phyloP scores from a whole-genome alignment of 148 eudicot species.

The Amaranthus palmeri region DNA sequence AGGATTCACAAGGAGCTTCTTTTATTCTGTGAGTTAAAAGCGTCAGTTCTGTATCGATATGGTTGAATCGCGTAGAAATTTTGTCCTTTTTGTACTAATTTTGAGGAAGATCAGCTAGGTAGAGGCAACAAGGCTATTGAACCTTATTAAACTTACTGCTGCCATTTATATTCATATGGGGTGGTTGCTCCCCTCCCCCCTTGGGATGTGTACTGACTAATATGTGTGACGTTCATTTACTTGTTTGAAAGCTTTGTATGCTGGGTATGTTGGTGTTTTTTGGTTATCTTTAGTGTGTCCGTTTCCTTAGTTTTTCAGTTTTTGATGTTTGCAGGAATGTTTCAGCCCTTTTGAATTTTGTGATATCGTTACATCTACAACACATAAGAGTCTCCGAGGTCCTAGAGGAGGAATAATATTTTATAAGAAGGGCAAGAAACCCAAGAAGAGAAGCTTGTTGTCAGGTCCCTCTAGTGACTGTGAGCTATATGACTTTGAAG shows the following conservation, averaged over 20 bases:
- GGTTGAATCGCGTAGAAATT: too few species aligned
- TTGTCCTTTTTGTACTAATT: too few species aligned
- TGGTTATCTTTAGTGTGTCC: too few species aligned
- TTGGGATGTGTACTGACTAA: neutral
- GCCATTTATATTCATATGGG: too few species aligned
- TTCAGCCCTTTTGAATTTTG: conserved; percentile 82
- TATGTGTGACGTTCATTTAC: neutral
- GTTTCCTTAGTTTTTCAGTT: neutral
- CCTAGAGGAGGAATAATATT: conserved; percentile 97
- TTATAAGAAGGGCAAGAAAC: conserved; percentile 77
- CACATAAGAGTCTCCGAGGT: conserved; percentile 95
- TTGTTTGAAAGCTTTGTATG: neutral
- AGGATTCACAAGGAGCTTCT: too few species aligned
- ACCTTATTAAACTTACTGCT: too few species aligned
- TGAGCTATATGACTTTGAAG: conserved; percentile 86
- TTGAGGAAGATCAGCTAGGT: too few species aligned
- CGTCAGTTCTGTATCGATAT: too few species aligned
- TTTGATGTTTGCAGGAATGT: conserved; percentile 52
- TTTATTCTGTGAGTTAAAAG: too few species aligned
- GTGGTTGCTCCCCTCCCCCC: too few species aligned
- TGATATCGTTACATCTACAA: conserved; percentile 91
- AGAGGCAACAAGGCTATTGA: too few species aligned
- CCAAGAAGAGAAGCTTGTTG: conserved; percentile 54
- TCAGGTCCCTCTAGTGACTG: conserved; percentile 59
- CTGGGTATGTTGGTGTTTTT: neutral